Base-by-base conservation (phyloP, 2,329 filamentous ascomycete genomes). In the Aspergillus sp. region DNA sequence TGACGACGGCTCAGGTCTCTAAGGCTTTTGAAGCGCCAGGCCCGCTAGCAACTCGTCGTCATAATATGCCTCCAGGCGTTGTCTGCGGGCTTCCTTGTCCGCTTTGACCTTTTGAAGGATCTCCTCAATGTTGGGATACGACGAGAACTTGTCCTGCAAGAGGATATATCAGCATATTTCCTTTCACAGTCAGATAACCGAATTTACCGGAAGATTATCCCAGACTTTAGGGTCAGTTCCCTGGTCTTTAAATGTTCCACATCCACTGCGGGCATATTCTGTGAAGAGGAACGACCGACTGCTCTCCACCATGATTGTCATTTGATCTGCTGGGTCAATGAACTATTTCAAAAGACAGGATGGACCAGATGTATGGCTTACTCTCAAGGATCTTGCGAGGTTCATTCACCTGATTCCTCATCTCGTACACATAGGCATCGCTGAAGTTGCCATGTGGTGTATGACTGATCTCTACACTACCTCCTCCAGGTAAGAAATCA, bases 361-460 rank as follows among this genome's bases (percentile, higher is more conserved):
- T 31, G 27, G 29, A 43, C 7, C 8, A 39, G 34, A 10, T 31
- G 13, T 26, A 4, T 33, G 19, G 49, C 58, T 49, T 42, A 65
- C 62, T 53, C 37, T 68, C 66, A 5, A 74, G 50, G 7, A 73
- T 72, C 51, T 61, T 68, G 42, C 72, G 61, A 3, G 70, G 68
- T 32, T 66, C 59, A 37, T 66, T 69, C 43, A 68, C 64, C 39
- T 73, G 70, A 3, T 69, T 61, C 39, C 64, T 61, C 65, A 71
- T 71, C 45, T 72, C 71, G 46, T 66, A 61, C 37, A 71, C 67
- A 50, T 73, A 74, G 5, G 64, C 69, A 28, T 71, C 68, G 40
- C 65, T 66, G 40, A 71, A 71, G 51, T 54, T 58, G 6, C 58
- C 58, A 43, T 60, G 58, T 3, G 58, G 58, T 4, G 56, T 61